These are phyloP conservation scores for Angomonas desouzai DNA, from an alignment of 208 protist genomes.

Conservation along the genomic window DNA sequence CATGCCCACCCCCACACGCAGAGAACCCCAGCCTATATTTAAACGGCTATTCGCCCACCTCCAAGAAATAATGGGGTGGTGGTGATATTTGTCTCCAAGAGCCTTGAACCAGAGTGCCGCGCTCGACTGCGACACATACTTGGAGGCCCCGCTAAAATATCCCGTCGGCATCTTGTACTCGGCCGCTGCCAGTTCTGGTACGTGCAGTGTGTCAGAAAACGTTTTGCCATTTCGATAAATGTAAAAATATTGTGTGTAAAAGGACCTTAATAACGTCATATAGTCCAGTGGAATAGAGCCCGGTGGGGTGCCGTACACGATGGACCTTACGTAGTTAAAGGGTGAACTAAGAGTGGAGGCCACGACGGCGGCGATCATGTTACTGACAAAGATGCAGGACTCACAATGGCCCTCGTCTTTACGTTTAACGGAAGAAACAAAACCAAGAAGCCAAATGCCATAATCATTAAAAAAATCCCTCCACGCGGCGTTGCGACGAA, in stretches of 20 bases:
- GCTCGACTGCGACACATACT: neutral
- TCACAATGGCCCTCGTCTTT: constrained; percentile 18
- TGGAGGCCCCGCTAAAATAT: constrained; percentile 2
- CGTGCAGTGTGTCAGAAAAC: constrained; percentile 36
- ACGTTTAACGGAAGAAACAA: neutral
- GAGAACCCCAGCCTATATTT: constrained; percentile 88
- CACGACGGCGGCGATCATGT: constrained; percentile 68
- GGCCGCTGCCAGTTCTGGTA: constrained; percentile 7
- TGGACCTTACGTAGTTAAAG: constrained; percentile 84
- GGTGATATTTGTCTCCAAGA: constrained; percentile 20
- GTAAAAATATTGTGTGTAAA: constrained; percentile 71
- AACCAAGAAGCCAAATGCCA: constrained; percentile 2
- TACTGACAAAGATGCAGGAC: constrained; percentile 57
- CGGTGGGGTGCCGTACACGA: constrained; percentile 78
- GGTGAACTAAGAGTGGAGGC: constrained; percentile 83
- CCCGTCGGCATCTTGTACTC: neutral
- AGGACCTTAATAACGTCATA: constrained; percentile 54
- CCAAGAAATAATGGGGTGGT: constrained; percentile 67
- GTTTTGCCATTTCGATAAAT: constrained; percentile 62
- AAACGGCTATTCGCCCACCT: constrained; percentile 79
- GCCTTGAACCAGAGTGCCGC: constrained; percentile 2
- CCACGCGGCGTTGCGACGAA: constrained; percentile 32
- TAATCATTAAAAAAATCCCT: constrained; percentile 39
- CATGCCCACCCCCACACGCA: constrained; percentile 87
- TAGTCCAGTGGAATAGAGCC: constrained; percentile 68